Percentiles rank a stretch among this genome's conserved stretches.
These are phyloP conservation scores for Buddleja alternifolia DNA, from an alignment of 257 asterid species.

Conservation along the genomic window DNA sequence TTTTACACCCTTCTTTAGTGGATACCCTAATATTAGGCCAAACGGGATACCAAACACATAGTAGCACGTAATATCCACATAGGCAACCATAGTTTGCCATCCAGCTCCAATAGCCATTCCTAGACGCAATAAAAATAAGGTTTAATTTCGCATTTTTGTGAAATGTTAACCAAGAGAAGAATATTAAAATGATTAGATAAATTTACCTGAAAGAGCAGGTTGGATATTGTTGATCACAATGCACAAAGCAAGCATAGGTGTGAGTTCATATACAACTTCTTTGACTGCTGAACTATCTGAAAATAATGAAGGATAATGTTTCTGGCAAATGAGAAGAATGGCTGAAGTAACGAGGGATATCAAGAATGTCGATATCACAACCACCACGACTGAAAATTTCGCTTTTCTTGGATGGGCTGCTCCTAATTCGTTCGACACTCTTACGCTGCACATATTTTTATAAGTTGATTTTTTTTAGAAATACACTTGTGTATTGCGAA, in stretches of 20 bases:
- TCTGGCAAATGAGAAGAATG: constrained; percentile 29
- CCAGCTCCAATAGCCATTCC: constrained; percentile 68
- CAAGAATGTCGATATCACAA: constrained; percentile 38
- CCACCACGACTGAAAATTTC: constrained; percentile 47
- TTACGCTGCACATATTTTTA: constrained; percentile 36
- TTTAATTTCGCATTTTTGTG: too few species aligned
- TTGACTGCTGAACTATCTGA: constrained; percentile 37
- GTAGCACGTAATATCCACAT: constrained; percentile 51
- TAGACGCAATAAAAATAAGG: constrained; percentile 1
- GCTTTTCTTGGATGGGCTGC: constrained; percentile 61
- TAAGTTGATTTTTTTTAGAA: too few species aligned
- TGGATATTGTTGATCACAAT: constrained; percentile 40
- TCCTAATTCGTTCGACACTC: constrained; percentile 66
- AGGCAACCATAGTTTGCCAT: constrained; percentile 57
- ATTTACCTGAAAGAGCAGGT: constrained; percentile 41
- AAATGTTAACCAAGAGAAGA: too few species aligned
- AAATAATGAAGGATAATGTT: constrained; percentile 50
- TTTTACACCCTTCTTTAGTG: constrained; percentile 39
- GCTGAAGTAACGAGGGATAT: constrained; percentile 31
- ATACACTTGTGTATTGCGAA: too few species aligned
- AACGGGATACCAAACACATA: constrained; percentile 49
- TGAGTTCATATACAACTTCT: constrained; percentile 40
- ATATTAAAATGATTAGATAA: too few species aligned
- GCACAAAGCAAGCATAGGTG: constrained; percentile 50
- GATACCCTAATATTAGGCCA: constrained; percentile 45